These are phyloP conservation scores for Plenodomus tracheiphilus DNA, from an alignment of 2,329 filamentous ascomycete species.

Conservation along the genomic window DNA sequence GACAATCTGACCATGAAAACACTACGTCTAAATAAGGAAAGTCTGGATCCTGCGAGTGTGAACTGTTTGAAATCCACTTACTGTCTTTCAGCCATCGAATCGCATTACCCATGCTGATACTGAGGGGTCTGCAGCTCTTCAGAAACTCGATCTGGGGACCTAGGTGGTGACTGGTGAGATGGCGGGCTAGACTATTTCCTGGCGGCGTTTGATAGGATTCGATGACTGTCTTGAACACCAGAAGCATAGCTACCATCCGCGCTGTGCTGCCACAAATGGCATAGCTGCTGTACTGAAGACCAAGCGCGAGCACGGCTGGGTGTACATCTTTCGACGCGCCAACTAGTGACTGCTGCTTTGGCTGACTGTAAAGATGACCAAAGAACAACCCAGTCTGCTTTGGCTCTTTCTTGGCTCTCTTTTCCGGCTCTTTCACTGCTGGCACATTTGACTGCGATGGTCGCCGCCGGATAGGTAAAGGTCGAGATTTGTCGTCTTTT, in stretches of 20 bases:
- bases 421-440: constrained; percentile 34
- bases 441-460: constrained; percentile 35
- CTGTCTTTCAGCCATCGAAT: constrained; percentile 88
- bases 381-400: constrained; percentile 64
- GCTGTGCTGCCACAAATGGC: constrained; percentile 87
- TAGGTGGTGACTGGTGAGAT: constrained; percentile 87
- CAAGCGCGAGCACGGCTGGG: constrained; percentile 80
- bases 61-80: constrained; percentile 16
- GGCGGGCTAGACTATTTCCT: constrained; percentile 81
- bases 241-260: constrained; percentile 80
- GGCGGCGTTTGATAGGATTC: constrained; percentile 88
- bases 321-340: constrained; percentile 74
- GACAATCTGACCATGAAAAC: background rate
- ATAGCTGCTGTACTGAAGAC: constrained; percentile 89
- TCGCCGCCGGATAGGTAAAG: constrained; percentile 37
- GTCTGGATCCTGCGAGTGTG: no score
- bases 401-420: constrained; percentile 39
- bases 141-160: constrained; percentile 96
- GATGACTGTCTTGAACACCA: constrained; percentile 91
- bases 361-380: constrained; percentile 79
- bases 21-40: background rate
- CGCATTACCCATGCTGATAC: constrained; percentile 95
- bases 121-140: constrained; percentile 90
- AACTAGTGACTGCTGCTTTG: constrained; percentile 64
- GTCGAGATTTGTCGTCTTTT: constrained; percentile 39